These are phyloP conservation scores for Pyronema omphalodes DNA, from an alignment of 495 filamentous ascomycete species.

Conservation along the genomic window DNA sequence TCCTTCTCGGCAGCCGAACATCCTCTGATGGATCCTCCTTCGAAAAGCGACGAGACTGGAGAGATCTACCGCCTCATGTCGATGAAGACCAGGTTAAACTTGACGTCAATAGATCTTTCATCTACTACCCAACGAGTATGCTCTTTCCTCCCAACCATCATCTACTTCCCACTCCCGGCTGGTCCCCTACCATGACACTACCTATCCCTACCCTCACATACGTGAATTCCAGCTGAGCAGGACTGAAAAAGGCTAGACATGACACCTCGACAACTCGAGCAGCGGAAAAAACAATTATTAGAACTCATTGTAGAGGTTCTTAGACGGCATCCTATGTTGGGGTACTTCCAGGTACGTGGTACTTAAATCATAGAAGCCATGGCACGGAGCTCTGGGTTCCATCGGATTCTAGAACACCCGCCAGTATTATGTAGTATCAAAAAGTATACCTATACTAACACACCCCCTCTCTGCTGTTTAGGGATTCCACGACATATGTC, in stretches of 20 bases:
- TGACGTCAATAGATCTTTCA: slow-evolving; percentile 88
- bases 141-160: neutral
- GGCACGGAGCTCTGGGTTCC: neutral
- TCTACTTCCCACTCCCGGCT: slow-evolving; percentile 6
- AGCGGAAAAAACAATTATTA: slow-evolving; percentile 26
- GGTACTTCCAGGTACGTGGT: slow-evolving; percentile 57
- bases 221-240: slow-evolving; percentile 23
- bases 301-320: slow-evolving; percentile 26
- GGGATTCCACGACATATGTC: slow-evolving; percentile 95
- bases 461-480: neutral
- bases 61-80: slow-evolving; percentile 20
- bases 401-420: no score
- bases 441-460: neutral
- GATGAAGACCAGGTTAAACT: slow-evolving; percentile 41
- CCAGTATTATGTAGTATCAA: neutral
- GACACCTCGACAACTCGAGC: slow-evolving; percentile 31
- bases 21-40: neutral
- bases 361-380: neutral
- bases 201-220: neutral
- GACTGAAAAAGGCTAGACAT: slow-evolving; percentile 25
- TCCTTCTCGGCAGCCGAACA: slow-evolving; percentile 11
- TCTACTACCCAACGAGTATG: slow-evolving; percentile 80
- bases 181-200: neutral
- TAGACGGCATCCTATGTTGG: slow-evolving; percentile 62
- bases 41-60: slow-evolving; percentile 8